These are phyloP conservation scores for Colletotrichum tamarilloi DNA, from an alignment of 2,329 filamentous ascomycete genomes.

Conservation along the genomic window DNA sequence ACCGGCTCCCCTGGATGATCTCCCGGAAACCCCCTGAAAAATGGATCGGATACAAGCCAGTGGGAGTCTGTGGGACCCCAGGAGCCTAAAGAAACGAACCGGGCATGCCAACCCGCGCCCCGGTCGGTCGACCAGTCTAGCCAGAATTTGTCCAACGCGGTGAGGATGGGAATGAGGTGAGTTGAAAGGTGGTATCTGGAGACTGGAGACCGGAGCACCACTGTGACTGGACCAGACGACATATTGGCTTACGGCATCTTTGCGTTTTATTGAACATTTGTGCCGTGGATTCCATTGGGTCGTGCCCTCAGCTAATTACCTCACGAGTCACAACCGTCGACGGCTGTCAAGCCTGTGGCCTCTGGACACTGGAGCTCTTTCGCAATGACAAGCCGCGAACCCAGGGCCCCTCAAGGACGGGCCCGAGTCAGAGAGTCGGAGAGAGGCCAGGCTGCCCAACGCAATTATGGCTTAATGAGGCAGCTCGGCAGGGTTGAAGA, in stretches of 20 bases:
- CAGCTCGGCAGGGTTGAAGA: constrained; percentile 21
- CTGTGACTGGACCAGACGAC: not conserved
- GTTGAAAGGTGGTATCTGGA: not conserved
- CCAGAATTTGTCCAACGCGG: constrained; percentile 17
- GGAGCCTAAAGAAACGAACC: constrained; percentile 34
- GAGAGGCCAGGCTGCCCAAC: constrained; percentile 6
- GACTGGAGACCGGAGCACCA: not conserved
- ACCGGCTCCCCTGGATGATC: constrained; percentile 35
- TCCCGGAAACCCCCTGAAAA: constrained; percentile 34
- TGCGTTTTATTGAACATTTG: not conserved
- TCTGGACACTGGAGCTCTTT: not conserved
- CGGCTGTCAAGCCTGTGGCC: not conserved
- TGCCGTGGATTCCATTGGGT: not conserved
- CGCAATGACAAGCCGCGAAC: not conserved
- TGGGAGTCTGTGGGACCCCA: constrained; percentile 33
- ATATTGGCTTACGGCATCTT: not conserved
- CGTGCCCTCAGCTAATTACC: not conserved
- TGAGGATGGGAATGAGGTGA: not conserved
- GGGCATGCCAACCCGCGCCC: constrained; percentile 29
- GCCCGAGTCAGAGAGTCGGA: constrained; percentile 15
- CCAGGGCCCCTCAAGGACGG: not conserved
- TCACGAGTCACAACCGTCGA: not conserved
- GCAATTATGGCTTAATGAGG: constrained; percentile 22
- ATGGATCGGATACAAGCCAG: constrained; percentile 34
- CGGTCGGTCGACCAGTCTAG: constrained; percentile 24